Base-by-base conservation (phyloP, 2,329 filamentous ascomycete genomes). In the Aspergillus hortae region DNA sequence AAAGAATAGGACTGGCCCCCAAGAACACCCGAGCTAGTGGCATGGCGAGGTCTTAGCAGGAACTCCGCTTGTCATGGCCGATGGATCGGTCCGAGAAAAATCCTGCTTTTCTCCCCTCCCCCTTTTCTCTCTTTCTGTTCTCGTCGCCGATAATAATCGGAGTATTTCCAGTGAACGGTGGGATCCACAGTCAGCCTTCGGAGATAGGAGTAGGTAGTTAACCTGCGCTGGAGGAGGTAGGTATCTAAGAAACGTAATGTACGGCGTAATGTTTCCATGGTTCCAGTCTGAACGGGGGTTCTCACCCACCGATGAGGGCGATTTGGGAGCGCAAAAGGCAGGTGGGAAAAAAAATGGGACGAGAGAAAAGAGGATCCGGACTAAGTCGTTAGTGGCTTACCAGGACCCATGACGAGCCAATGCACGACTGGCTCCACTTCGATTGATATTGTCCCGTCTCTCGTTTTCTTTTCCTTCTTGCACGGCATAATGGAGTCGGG, bases 261-360 rank as follows among this genome's bases (percentile, higher is more conserved):
- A 44, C 21, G 11, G 17, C 41, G 41, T 27, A 44, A 43, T n/a
- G 21, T 48, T 56, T 57, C 56, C 56, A 56, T 60, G 54, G 54
- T 59, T 60, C 14, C 35, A 46, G 46, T 47, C 43, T 38, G 53
- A 57, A 59, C 57, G 35, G 49, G 45, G 42, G 53, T 59, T 59
- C 57, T 57, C 42, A 47, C 36, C 35, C 35, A 42, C 10, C 27
- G 27, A 30, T 30, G 27, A 30, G 7, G 27, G 7, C 7, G 27
- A 30, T 10, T 30, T 30, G 27, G 10, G 27, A 9, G 27, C 27
- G 27, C 27, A 10, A 30, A 10, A 30, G 27, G 27, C 19, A 30
- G 11, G 27, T 30, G 27, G 27, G 27, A 30, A 30, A 30, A 27
- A 30, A 30, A 30, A 9, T 30, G 27, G 27, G 27, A 30, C 10